Base-by-base conservation (phyloP, 306 rosid species). In the Sesbania bispinosa region DNA sequence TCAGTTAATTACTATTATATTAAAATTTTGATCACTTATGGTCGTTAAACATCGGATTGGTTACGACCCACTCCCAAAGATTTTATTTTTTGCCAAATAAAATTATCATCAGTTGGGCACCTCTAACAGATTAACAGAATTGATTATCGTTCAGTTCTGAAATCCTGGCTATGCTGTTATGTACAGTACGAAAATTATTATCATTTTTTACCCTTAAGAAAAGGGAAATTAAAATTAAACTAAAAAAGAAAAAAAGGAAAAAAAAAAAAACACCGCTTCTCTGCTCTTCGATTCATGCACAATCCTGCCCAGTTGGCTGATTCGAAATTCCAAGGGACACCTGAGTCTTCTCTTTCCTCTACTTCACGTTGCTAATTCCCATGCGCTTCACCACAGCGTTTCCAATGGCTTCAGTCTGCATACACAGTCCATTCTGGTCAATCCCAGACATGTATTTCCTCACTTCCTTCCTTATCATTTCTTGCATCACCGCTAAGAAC, bases 381-480 rank as follows among this genome's bases (percentile, higher is more conserved):
- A 89, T 86, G 19, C 89, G 85, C 67, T 89, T 86, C 57, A 88
- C 79, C 11, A 86, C 92, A 6, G 92, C 92, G 79, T 88, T 89
- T 32, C 87, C 69, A 63, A 92, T 84, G 0, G 88, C 92, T 21
- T 89, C 96, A 1, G 87, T 78, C 10, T 76, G 96, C 72, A 82
- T 47, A 58, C 83, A 71, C 20, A 76, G 6, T 0, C 96, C 95
- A 16, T 83, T 85, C 45, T 77, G 79, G 57, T 86, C 92, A 10
- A 83, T 39, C 77, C 92, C 96, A 2, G 96, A 83, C 92, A 92
- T 86, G 81, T 89, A 92, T 66, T 24, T 83, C 41, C 83, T 85
- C 81, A 92, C 98, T 67, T 92, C 98, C 46, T 77, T 88, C 21
- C 86, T 89, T 11, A 92, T 79, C 96, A 92, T 89, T 71, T 88